Percentiles rank a stretch among this genome's conserved stretches.
Conservation (phyloP, 306 rosid genomes). For the Alnus glutinosa region DNA sequence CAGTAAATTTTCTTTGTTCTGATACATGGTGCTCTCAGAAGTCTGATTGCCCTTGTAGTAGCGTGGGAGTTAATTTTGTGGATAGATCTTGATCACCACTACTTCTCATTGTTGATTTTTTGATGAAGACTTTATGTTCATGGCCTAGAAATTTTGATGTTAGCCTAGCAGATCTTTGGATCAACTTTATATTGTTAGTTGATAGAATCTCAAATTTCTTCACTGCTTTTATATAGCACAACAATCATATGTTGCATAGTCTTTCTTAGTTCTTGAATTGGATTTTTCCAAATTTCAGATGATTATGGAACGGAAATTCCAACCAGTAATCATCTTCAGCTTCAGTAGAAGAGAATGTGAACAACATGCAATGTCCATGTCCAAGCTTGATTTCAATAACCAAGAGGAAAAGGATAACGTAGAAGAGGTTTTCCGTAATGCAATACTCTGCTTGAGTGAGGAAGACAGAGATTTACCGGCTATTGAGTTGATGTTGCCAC, state of each 20-base stretch:
- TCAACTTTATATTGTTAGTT: neutral
- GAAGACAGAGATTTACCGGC: conserved; percentile 96
- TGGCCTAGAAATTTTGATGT: neutral
- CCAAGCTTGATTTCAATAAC: conserved; percentile 90
- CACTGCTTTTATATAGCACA: neutral
- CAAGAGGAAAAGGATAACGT: conserved; percentile 84
- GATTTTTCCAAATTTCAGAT: conserved; percentile 52
- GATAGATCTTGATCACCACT: neutral
- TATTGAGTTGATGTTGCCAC: conserved; percentile 87
- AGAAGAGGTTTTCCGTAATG: conserved; percentile 77
- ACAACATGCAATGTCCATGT: conserved; percentile 95
- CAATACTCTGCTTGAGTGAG: conserved; percentile 83
- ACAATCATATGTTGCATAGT: neutral
- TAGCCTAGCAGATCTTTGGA: neutral
- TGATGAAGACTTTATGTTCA: neutral
- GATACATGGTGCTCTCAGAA: neutral
- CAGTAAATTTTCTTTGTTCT: neutral
- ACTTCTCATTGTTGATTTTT: neutral
- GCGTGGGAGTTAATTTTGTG: neutral
- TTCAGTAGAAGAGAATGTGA: conserved; percentile 97
- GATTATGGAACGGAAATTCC: conserved; percentile 94
- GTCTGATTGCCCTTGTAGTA: neutral
- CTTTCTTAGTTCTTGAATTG: conserved; percentile 24
- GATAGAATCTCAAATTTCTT: neutral
- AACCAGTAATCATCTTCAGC: conserved; percentile 95